Evolutionary conservation across 2,329 filamentous ascomycete genomes (phyloP), one percentile per base, ranked within the genome.

Genomic region (Talaromyces amestolkiae): DNA sequence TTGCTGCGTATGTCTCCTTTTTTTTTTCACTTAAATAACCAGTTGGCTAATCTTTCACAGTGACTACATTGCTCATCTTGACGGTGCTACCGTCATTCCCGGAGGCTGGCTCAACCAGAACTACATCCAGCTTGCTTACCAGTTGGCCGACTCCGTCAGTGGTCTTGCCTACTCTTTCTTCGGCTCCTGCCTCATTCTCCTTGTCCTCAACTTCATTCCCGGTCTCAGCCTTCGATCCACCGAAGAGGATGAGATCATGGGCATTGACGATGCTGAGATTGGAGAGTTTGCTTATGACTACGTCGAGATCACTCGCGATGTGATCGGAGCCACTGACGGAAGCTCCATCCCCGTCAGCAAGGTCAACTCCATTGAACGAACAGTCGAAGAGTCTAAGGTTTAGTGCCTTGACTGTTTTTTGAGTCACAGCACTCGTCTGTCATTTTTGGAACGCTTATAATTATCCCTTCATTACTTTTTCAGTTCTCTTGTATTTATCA

Each of bases 241-340:
- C 15, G 89, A 92, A 70, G 90, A 95, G 68, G 90, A 91, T 43
- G 92, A 96, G 78, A 88, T 93, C 61, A 82, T 92, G 49, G 92
- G 92, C 70, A 93, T 96, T 67, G 92, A 96, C 72, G 93, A 96
- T 72, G 89, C 91, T 27, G 92, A 97, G 79, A 91, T 96, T 73
- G 93, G 93, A 76, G 93, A 96, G 81, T 96, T 95, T 76, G 93
- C 92, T 81, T 96, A 96, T 77, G 93, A 96, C 78, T 96, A 96
- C 72, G 91, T 96, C 69, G 92, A 96, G 82, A 83, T 95, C 69
- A 89, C 86, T 22, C 84, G 91, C 68, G 89, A 93, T 71, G 86
- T 93, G 58, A 80, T 84, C 64, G 80, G 81, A 53, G 76, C 78
- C 15, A 73, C 77, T 35, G 74, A 76, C 10, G 64, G 49, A 33